Conservation (phyloP, 1,284 basidiomycete species). For the Trichosporon faecale region DNA sequence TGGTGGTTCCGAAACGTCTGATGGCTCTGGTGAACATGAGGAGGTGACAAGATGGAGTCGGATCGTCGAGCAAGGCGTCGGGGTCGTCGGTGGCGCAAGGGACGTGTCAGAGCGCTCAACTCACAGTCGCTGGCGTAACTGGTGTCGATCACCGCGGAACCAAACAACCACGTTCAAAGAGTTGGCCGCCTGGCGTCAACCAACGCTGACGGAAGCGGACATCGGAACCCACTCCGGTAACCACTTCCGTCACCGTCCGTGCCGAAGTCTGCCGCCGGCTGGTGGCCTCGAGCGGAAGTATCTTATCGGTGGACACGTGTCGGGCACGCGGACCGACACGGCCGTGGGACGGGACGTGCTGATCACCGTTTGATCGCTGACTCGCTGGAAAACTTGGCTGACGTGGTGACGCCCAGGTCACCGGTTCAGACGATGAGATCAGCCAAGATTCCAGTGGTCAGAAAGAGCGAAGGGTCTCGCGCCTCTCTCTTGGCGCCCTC, state of each 20-base stretch:
- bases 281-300: background rate
- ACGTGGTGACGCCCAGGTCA: background rate
- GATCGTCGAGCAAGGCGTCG: background rate
- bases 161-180: background rate
- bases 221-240: too few relatives aligned
- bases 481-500: background rate
- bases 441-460: background rate
- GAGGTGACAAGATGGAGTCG: background rate
- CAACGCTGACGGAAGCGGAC: too few relatives aligned
- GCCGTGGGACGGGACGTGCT: background rate
- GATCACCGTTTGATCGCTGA: background rate
- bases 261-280: background rate
- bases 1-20: constrained; percentile 20
- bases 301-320: background rate
- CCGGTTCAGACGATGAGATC: background rate
- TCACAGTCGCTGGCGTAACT: constrained; percentile 1
- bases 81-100: constrained; percentile 3
- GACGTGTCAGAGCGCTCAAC: background rate
- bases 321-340: background rate
- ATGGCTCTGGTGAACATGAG: constrained; percentile 17
- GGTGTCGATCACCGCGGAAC: constrained; percentile 1
- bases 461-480: background rate
- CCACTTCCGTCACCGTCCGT: too few relatives aligned
- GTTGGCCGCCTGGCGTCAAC: background rate
- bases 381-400: background rate